These are phyloP conservation scores for Pichia membranifaciens DNA, from an alignment of 805 yeast species.

Conservation along the genomic window DNA sequence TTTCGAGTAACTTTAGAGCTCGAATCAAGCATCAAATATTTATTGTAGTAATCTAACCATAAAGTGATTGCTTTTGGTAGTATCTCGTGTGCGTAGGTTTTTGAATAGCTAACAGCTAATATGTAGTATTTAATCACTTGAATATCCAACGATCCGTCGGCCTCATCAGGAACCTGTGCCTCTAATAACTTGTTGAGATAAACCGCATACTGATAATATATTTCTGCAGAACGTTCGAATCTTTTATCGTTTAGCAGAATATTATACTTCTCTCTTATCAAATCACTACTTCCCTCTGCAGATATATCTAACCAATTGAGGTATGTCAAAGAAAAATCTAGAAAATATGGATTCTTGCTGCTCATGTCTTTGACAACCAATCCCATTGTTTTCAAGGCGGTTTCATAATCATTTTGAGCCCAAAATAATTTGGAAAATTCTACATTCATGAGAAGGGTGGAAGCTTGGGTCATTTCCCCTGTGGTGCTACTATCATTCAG, in stretches of 20 bases:
- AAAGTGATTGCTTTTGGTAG: conserved; percentile 84
- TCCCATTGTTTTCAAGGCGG: conserved; percentile 66
- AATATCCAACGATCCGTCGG: conserved; percentile 48
- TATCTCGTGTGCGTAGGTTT: conserved; percentile 52
- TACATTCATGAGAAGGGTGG: conserved; percentile 40
- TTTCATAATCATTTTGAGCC: conserved; percentile 83
- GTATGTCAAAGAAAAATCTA: conserved; percentile 60
- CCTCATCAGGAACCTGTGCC: conserved; percentile 37
- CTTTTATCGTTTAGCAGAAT: conserved; percentile 39
- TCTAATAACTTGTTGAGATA: conserved; percentile 76
- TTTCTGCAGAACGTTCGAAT: conserved; percentile 51
- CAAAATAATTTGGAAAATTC: conserved; percentile 81
- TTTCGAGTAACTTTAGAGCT: background rate
- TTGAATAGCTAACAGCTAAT: conserved; percentile 55
- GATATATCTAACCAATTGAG: conserved; percentile 87
- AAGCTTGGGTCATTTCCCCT: conserved; percentile 8
- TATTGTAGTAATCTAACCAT: conserved; percentile 76
- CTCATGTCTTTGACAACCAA: conserved; percentile 29
- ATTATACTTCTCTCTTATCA: conserved; percentile 63
- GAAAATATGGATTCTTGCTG: conserved; percentile 19
- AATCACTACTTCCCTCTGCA: conserved; percentile 71
- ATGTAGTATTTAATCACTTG: conserved; percentile 52
- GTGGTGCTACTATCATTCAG: conserved; percentile 27
- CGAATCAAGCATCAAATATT: conserved; percentile 15
- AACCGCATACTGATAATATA: conserved; percentile 73